Evolutionary conservation across 2,329 filamentous ascomycete genomes (phyloP).

Genomic region (Cercospora berteroae): DNA sequence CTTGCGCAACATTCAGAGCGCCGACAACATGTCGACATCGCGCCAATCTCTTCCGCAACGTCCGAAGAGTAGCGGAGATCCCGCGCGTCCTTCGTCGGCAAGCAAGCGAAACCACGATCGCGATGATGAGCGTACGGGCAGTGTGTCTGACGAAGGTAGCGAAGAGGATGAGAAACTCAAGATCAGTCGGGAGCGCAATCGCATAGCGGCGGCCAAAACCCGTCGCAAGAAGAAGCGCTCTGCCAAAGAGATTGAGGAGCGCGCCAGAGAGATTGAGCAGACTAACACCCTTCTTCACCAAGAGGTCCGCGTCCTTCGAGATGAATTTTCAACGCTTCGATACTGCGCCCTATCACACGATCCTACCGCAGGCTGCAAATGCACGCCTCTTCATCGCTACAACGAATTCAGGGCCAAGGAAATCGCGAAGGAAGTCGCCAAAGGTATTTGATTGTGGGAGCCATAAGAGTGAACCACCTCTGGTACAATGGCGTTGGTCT

Average conservation of each 20-base stretch:
- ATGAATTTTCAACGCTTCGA: constrained; percentile 8
- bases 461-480: background rate
- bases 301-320: constrained; percentile 12
- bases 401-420: constrained; percentile 12
- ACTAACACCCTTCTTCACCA: constrained; percentile 12
- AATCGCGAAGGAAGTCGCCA: constrained; percentile 9
- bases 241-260: constrained; percentile 17
- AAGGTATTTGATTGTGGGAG: background rate
- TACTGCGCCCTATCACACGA: constrained; percentile 14
- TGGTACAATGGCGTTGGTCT: background rate
- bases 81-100: background rate
- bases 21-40: background rate
- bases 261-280: constrained; percentile 8
- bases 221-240: constrained; percentile 13
- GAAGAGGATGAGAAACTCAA: constrained; percentile 10
- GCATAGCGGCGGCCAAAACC: constrained; percentile 15
- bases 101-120: background rate
- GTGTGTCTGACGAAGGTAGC: background rate
- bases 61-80: background rate
- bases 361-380: constrained; percentile 8
- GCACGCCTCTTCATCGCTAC: constrained; percentile 10
- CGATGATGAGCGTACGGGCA: background rate
- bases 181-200: constrained; percentile 13
- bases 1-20: constrained; percentile 1
- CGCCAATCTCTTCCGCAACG: background rate